Conservation (phyloP, 2,329 filamentous ascomycete genomes). For the Xylaria digitata region DNA sequence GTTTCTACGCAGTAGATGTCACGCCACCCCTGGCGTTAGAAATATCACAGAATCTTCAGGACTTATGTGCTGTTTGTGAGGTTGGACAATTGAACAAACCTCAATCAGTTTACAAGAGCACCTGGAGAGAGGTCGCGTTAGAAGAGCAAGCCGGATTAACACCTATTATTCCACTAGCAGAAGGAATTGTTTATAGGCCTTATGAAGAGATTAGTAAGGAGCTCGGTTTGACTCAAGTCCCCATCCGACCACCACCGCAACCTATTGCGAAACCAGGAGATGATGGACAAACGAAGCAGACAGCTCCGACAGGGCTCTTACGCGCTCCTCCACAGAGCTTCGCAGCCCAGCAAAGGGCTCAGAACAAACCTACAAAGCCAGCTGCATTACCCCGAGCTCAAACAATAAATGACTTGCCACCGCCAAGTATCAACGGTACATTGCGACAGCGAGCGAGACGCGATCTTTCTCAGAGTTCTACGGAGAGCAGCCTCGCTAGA, state of each 20-base stretch:
- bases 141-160: constrained; percentile 75
- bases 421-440: constrained; percentile 47
- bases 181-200: constrained; percentile 72
- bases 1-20: constrained; percentile 66
- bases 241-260: constrained; percentile 50
- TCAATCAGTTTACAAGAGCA: constrained; percentile 63
- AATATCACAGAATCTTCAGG: constrained; percentile 64
- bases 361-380: constrained; percentile 58
- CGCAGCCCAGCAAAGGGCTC: constrained; percentile 72
- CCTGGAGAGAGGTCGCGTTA: constrained; percentile 74
- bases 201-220: constrained; percentile 71
- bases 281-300: constrained; percentile 50
- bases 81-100: constrained; percentile 66
- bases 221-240: constrained; percentile 55
- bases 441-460: constrained; percentile 47
- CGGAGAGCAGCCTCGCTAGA: constrained; percentile 42
- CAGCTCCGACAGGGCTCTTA: constrained; percentile 57
- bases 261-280: constrained; percentile 51
- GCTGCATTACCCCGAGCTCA: constrained; percentile 47
- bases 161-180: constrained; percentile 70
- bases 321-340: constrained; percentile 71
- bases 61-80: constrained; percentile 68
- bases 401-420: constrained; percentile 49
- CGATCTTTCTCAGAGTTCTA: constrained; percentile 46
- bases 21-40: constrained; percentile 58